Base-by-base conservation (phyloP, 768 basidiomycete species). In the Lactarius sp. region DNA sequence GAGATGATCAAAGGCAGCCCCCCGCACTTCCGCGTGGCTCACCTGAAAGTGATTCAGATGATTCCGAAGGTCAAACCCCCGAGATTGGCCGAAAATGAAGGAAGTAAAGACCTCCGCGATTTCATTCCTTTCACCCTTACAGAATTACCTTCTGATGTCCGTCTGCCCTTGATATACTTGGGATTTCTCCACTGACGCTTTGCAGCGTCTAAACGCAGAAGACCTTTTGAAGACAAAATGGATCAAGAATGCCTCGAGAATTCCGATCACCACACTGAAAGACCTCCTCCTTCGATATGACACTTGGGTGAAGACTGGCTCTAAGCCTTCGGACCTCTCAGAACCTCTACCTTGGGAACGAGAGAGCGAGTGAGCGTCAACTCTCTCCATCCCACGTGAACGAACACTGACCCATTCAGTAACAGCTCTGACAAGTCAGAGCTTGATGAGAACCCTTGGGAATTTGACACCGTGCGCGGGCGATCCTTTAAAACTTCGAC, bases 1-100 rank as follows among this genome's bases (percentile, higher is more conserved):
- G 97, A 99, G 74, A 96, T 98, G 87, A 85, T 88, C 69, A 94
- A 92, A 71, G 97, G 97, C n/a, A 86, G 86, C 63, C 97, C 95
- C 16, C 97, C 97, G 4, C 89, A 98, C 75, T 84, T 91, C 14
- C 88, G 94, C 71, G 77, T 95, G 71, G 77, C 83, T 70, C 87
- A 87, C 54, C 83, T 90, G 73, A 85, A 83, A 64, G 94, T 94
- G 36, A 89, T 98, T 77, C 88, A 92, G 70, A 80, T 97, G 65
- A 94, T 99, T 56, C 87, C 93, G 51, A 86, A 86, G 68, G 83
- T 86, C 60, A 86, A 89, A 67, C 93, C 95, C 3, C 93, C 95
- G 0, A 80, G 85, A 22, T 75, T 98, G 34, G 78, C 79, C 8
- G 94, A 97, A 56, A 81, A 76, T 14, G 88, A 91, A 54, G 94